Percentiles rank a stretch among this genome's conserved stretches.
phyloP scores from a whole-genome alignment of 2,329 filamentous ascomycete genomes.

The Sporothrix variecibatus region DNA sequence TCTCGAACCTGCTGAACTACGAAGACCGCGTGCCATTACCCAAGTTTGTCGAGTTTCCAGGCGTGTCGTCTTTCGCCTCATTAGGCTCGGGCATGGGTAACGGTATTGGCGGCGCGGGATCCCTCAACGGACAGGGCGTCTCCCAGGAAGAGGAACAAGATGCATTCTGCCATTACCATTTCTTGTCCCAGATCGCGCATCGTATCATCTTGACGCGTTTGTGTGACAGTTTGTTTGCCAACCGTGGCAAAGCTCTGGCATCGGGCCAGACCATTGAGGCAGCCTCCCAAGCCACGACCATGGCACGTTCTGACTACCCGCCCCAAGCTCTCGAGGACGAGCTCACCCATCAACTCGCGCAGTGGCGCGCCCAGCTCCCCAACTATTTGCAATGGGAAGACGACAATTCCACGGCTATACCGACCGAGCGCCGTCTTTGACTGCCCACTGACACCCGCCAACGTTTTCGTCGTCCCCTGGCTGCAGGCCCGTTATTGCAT shows the following conservation, averaged over 20 bases:
- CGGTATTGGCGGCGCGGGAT: not conserved
- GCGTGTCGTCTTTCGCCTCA: constrained; percentile 24
- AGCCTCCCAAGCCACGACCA: constrained; percentile 21
- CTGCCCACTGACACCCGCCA: constrained; percentile 3
- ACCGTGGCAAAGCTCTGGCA: constrained; percentile 30
- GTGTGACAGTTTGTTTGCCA: constrained; percentile 44
- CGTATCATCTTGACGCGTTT: constrained; percentile 57
- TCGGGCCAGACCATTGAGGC: constrained; percentile 18
- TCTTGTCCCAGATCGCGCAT: constrained; percentile 57
- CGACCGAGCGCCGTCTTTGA: not conserved
- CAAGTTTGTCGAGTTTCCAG: constrained; percentile 44
- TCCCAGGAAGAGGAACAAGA: constrained; percentile 37
- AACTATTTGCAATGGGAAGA: constrained; percentile 30
- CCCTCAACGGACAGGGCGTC: not conserved
- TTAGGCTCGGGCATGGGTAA: not conserved
- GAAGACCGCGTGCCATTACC: constrained; percentile 56
- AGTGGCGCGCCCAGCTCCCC: constrained; percentile 56
- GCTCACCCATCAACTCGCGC: constrained; percentile 56
- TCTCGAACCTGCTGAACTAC: constrained; percentile 52
- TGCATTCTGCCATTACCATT: constrained; percentile 58
- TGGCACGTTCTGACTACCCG: constrained; percentile 42
- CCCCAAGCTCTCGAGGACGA: constrained; percentile 52
- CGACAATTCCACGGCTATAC: constrained; percentile 25
- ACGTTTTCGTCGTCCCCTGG: constrained; percentile 32
- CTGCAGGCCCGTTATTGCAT: constrained; percentile 32